Base-by-base conservation (phyloP, 345 rosid genomes). In the Melaleuca alternifolia region DNA sequence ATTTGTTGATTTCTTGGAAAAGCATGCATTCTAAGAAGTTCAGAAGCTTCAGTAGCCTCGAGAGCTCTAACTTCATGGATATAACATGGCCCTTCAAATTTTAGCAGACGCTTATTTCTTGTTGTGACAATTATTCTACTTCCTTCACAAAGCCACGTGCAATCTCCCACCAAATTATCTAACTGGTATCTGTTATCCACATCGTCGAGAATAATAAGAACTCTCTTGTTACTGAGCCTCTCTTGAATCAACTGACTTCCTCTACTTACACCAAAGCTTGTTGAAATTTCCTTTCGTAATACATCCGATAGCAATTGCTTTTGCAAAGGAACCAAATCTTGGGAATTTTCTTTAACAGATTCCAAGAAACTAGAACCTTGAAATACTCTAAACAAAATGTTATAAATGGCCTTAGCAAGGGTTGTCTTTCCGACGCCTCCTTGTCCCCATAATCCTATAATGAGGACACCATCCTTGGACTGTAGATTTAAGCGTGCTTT, bases 361-460 rank as follows among this genome's bases (percentile, higher is more conserved):
- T 54, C 83, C 14, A 90, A 50, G 13, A 92, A 89, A 87, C 86
- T 85, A 26, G 59, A 84, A 54, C 89, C 87, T 15, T 92, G 87
- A 75, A 92, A 93, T 26, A 85, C 6, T 12, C 3, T 37, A 21
- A 85, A 84, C 23, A 88, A 81, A 48, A 46, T 6, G 52, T 88
- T 86, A 51, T 83, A 89, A 8, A 91, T 54, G 53, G 84, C 87
- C 56, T 84, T 85, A 4, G 96, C 91, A 5, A 92, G 85, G 33
- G 94, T 91, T 44, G 94, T 94, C 85, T 93, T 94, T 1, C 96
- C 96, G 11, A 91, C 89, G 14, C 96, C 94, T 41, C n/a, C 92
- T 92, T 89, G 91, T 90, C 2, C 94, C 95, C 89, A 89, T 88
- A 21, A 94, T 86, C 14, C 94, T 94, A 16, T 92, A 14, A 24